Evolutionary conservation across 1,139 yeast genomes (phyloP), one percentile per base, ranked within the genome.

Genomic region (Saccharomycopsis phalli): DNA sequence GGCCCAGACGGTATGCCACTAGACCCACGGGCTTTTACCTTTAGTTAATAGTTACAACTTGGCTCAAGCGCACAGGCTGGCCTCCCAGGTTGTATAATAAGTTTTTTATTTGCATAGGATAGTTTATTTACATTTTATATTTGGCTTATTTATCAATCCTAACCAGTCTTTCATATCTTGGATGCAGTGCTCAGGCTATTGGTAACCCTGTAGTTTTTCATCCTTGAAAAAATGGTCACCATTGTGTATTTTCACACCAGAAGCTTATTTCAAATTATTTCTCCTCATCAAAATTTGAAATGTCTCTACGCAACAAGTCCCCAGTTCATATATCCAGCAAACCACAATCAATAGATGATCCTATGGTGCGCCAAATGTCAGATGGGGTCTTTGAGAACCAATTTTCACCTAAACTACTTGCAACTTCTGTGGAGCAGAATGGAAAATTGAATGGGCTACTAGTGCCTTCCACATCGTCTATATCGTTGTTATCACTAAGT

Each of bases 21-120:
- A 35, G 77, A 72, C 48, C 75, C 77, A 1, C 65, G 63, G 44
- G 64, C 73, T 2, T 64, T 71, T 3, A 66, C 71, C 1, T 67
- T 68, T 46, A 51, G 59, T 19, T 36, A 27, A 18, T 10, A 26
- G 4, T 26, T n/a, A 26, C 29, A 26, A 26, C 7, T 26, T 4
- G 13, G n/a, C n/a, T n/a, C 14, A 8, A 14, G 14, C 29, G 29
- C 25, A 22, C 25, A 6, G 25, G 6, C 25, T 22, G 25, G 10
- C 25, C 10, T 22, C 10, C 8, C 25, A 6, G 25, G 6, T 13
- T 7, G 18, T 13, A 28, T 13, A 28, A 7, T 11, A 28, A 13
- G 6, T 28, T 10, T 22, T 6, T 22, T 22, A 10, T 22, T 22
- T 22, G 10, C 25, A 22, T 22, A 22, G 25, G 6, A 22, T 7